Evolutionary conservation across 768 basidiomycete species (phyloP).

Genomic region (Galerina marginata): DNA sequence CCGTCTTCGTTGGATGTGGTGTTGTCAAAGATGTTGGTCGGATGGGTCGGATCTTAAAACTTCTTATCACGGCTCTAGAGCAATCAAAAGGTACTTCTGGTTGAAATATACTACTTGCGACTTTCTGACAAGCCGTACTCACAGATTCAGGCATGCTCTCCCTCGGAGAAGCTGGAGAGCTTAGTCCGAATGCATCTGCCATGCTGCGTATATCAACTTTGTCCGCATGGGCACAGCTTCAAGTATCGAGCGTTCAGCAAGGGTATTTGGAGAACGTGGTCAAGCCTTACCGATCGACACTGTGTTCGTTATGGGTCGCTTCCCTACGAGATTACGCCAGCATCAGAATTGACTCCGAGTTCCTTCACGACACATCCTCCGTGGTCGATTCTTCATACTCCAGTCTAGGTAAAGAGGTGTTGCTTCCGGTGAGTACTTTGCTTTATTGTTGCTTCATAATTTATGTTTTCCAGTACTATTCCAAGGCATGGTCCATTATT

Average conservation of each 20-base stretch:
- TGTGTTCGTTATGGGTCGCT: conserved; percentile 88
- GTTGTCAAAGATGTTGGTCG: conserved; percentile 87
- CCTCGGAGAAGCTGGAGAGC: conserved; percentile 83
- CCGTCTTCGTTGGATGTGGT: conserved; percentile 93
- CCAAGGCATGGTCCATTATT: conserved; percentile 80
- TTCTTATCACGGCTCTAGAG: conserved; percentile 85
- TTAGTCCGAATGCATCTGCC: conserved; percentile 93
- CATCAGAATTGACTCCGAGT: conserved; percentile 88
- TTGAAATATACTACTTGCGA: background rate
- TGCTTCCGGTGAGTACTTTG: conserved; percentile 76
- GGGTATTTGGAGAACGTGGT: conserved; percentile 81
- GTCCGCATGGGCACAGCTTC: conserved; percentile 94
- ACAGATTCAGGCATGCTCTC: conserved; percentile 83
- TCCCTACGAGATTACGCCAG: conserved; percentile 92
- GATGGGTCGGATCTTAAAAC: conserved; percentile 94
- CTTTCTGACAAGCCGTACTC: background rate
- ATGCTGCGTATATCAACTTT: conserved; percentile 93
- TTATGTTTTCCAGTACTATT: conserved; percentile 72
- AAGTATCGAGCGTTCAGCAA: conserved; percentile 77
- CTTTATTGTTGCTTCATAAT: background rate
- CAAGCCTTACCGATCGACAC: conserved; percentile 73
- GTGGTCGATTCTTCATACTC: conserved; percentile 84
- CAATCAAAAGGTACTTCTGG: conserved; percentile 77
- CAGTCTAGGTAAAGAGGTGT: conserved; percentile 87
- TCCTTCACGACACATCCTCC: conserved; percentile 74